Percentiles rank a stretch among this genome's conserved stretches.
phyloP scores from a whole-genome alignment of 371 early-diverging fungal species.

The Coemansia linderi region DNA sequence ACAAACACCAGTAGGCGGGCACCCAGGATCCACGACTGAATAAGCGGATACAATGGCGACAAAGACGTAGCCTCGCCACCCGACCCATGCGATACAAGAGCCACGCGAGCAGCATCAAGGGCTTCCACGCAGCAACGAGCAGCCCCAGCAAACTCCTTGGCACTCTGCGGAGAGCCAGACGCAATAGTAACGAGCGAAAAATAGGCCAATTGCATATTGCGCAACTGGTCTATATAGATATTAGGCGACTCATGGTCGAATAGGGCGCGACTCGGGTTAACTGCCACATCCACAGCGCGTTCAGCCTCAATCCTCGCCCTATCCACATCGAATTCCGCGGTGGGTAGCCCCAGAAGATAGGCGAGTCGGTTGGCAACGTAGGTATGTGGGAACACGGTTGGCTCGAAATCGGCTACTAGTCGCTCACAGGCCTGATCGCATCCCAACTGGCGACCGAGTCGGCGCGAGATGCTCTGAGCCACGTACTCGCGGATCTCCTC shows the following conservation, averaged over 20 bases:
- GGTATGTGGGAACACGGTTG: constrained; percentile 27
- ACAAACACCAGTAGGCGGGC: constrained; percentile 45
- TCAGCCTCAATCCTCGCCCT: constrained; percentile 13
- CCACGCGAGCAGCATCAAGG: constrained; percentile 16
- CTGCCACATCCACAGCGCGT: constrained; percentile 38
- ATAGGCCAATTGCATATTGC: constrained; percentile 57
- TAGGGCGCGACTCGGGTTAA: constrained; percentile 54
- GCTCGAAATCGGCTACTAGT: constrained; percentile 39
- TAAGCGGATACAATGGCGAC: constrained; percentile 31
- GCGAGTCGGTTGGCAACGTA: constrained; percentile 40
- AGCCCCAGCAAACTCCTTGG: constrained; percentile 4
- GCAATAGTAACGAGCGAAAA: constrained; percentile 49
- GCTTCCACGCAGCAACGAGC: constrained; percentile 34
- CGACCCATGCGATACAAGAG: neutral
- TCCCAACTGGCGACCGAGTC: constrained; percentile 60
- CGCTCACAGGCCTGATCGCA: constrained; percentile 60
- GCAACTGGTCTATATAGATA: constrained; percentile 56
- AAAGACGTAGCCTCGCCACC: constrained; percentile 18
- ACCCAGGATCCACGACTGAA: constrained; percentile 52
- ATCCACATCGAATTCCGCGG: constrained; percentile 8
- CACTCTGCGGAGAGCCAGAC: neutral
- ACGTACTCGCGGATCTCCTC: constrained; percentile 67
- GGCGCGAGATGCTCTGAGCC: constrained; percentile 60
- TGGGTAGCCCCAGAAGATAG: constrained; percentile 29
- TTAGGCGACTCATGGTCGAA: constrained; percentile 60